Percentiles rank a stretch among this genome's conserved stretches.
These are phyloP conservation scores for Bruguiera parviflora DNA, from an alignment of 345 rosid genomes.

Conservation along the genomic window DNA sequence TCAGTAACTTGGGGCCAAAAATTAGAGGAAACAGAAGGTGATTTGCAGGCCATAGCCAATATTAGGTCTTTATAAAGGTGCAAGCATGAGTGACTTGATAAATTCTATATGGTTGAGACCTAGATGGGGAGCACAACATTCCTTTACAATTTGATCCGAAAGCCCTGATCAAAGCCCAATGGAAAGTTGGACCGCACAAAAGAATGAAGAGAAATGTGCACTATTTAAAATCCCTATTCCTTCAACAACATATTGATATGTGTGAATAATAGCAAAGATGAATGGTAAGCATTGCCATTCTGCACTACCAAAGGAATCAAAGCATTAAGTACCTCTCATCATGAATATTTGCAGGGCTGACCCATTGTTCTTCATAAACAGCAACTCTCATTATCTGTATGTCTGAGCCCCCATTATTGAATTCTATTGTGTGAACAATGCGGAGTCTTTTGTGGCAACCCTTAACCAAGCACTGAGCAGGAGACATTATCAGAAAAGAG, in stretches of 20 bases:
- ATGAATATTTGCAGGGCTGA: slow-evolving; percentile 55
- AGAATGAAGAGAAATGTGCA: too few species aligned
- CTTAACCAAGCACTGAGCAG: slow-evolving; percentile 77
- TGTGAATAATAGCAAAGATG: not conserved
- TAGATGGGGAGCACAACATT: too few species aligned
- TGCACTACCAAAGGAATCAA: not conserved
- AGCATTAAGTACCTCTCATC: slow-evolving; percentile 52
- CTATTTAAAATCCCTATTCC: too few species aligned
- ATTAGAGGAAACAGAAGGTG: too few species aligned
- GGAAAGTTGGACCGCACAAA: not conserved
- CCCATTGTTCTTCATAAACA: slow-evolving; percentile 87
- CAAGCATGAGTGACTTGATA: too few species aligned
- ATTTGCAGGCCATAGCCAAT: too few species aligned
- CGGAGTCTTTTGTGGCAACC: slow-evolving; percentile 96
- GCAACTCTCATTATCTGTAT: slow-evolving; percentile 93
- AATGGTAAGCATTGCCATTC: not conserved
- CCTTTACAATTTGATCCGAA: not conserved
- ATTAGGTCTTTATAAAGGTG: too few species aligned
- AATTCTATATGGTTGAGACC: too few species aligned
- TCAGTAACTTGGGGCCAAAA: too few species aligned
- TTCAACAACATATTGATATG: not conserved
- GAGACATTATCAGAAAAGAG: not conserved
- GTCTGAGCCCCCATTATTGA: slow-evolving; percentile 69
- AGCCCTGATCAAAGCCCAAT: not conserved
- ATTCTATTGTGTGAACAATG: slow-evolving; percentile 79